A percentile compares a stretch with the other conserved stretches of the same genome.
Conservation (phyloP, 768 basidiomycete genomes). For the Pisolithus sp. region DNA sequence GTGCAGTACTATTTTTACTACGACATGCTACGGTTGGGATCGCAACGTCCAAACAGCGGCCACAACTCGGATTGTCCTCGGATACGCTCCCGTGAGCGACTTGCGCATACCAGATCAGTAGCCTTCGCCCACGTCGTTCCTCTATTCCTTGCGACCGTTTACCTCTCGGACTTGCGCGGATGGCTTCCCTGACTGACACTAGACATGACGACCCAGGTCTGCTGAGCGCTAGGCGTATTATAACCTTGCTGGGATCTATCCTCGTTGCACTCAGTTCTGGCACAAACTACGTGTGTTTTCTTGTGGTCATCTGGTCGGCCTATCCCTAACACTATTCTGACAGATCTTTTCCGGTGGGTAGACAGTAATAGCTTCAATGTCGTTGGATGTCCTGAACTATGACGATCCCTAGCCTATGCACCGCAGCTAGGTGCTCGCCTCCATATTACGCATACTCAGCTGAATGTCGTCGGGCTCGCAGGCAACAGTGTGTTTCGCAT, state of each 20-base stretch:
- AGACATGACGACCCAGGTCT: constrained; percentile 10
- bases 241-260: constrained; percentile 49
- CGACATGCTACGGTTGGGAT: too few relatives aligned
- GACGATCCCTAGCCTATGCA: constrained; percentile 55
- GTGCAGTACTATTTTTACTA: too few relatives aligned
- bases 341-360: constrained; percentile 27
- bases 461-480: constrained; percentile 79
- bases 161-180: not conserved
- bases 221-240: constrained; percentile 31
- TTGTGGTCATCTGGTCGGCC: not conserved
- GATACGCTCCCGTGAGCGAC: too few relatives aligned
- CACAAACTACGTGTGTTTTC: constrained; percentile 62
- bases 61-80: too few relatives aligned
- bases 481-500: constrained; percentile 54
- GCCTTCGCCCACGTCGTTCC: too few relatives aligned
- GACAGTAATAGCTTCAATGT: not conserved
- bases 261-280: constrained; percentile 59
- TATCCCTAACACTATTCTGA: too few relatives aligned
- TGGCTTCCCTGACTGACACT: too few relatives aligned
- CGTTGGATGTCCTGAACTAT: not conserved
- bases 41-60: too few relatives aligned
- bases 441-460: constrained; percentile 67
- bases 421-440: constrained; percentile 81
- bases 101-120: too few relatives aligned
- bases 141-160: not conserved